phyloP scores from a whole-genome alignment of 2,329 filamentous ascomycete species.

The Ramularia endophylla region DNA sequence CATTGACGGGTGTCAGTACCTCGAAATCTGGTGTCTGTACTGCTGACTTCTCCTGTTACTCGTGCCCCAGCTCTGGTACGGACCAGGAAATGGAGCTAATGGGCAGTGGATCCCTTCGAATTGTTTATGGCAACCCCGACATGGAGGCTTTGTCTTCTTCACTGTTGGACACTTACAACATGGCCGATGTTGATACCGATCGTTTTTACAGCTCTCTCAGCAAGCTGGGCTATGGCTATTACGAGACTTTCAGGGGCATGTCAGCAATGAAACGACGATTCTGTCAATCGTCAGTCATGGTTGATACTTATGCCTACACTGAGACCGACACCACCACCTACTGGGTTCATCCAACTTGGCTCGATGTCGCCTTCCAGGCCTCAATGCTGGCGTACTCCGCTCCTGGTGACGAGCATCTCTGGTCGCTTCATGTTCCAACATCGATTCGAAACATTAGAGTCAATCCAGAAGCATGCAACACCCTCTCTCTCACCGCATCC shows the following conservation, averaged over 20 bases:
- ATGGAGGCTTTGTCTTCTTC: not conserved
- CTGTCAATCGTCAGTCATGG: not conserved
- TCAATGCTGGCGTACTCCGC: constrained; percentile 24
- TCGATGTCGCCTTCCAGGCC: constrained; percentile 29
- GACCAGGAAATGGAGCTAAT: not conserved
- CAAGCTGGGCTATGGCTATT: constrained; percentile 5
- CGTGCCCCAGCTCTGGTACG: not conserved
- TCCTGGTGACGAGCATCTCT: constrained; percentile 14
- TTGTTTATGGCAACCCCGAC: constrained; percentile 1
- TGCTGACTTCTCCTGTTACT: not conserved
- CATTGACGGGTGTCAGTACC: not conserved
- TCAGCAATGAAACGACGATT: not conserved
- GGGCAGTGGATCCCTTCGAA: not conserved
- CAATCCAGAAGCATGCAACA: constrained; percentile 9
- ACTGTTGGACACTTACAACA: not conserved
- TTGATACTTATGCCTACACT: not conserved
- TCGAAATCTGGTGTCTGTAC: not conserved
- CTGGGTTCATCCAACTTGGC: constrained; percentile 22
- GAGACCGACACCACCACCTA: constrained; percentile 18
- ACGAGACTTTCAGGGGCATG: not conserved
- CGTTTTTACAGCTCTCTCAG: constrained; percentile 2
- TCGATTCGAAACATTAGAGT: constrained; percentile 11
- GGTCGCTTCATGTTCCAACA: constrained; percentile 4
- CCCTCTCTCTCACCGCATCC: not conserved
- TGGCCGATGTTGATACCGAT: constrained; percentile 4